phyloP scores from a whole-genome alignment of 2,329 filamentous ascomycete species.

The Tolypocladium paradoxum region DNA sequence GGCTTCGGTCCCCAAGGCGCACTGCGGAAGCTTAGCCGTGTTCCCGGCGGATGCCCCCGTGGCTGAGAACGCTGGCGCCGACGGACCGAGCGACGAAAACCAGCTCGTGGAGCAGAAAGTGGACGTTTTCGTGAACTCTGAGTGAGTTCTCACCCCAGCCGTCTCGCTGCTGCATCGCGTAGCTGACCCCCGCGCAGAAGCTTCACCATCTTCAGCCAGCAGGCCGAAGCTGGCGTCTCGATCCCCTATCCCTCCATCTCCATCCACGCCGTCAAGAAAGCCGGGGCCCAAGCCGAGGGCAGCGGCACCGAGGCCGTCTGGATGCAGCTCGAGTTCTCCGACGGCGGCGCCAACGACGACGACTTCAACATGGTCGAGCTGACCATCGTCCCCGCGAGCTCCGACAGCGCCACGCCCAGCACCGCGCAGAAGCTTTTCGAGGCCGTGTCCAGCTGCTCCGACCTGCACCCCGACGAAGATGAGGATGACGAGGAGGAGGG shows the following conservation, averaged over 20 bases:
- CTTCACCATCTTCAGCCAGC: constrained; percentile 53
- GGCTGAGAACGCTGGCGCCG: constrained; percentile 9
- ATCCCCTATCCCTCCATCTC: constrained; percentile 67
- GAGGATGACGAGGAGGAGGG: constrained; percentile 48
- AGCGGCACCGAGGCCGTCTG: constrained; percentile 41
- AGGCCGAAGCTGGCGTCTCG: constrained; percentile 47
- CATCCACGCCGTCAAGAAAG: constrained; percentile 62
- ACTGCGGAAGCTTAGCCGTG: constrained; percentile 44
- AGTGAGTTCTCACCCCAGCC: constrained; percentile 23
- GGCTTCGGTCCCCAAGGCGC: constrained; percentile 44
- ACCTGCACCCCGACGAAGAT: constrained; percentile 61
- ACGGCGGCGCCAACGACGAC: constrained; percentile 47
- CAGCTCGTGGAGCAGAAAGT: constrained; percentile 35
- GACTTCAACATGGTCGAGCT: constrained; percentile 58
- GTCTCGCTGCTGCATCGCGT: not conserved
- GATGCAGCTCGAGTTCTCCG: constrained; percentile 57
- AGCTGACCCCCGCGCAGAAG: constrained; percentile 10
- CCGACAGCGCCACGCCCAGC: constrained; percentile 12
- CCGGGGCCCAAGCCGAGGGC: constrained; percentile 27
- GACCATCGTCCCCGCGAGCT: constrained; percentile 45
- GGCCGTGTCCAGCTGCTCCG: constrained; percentile 63
- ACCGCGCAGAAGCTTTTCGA: constrained; percentile 42
- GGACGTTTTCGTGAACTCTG: constrained; percentile 48
- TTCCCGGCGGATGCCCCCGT: constrained; percentile 30
- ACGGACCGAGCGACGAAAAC: constrained; percentile 21